phyloP scores from a whole-genome alignment of 495 filamentous ascomycete species.

The Jackrogersella multiformis region DNA sequence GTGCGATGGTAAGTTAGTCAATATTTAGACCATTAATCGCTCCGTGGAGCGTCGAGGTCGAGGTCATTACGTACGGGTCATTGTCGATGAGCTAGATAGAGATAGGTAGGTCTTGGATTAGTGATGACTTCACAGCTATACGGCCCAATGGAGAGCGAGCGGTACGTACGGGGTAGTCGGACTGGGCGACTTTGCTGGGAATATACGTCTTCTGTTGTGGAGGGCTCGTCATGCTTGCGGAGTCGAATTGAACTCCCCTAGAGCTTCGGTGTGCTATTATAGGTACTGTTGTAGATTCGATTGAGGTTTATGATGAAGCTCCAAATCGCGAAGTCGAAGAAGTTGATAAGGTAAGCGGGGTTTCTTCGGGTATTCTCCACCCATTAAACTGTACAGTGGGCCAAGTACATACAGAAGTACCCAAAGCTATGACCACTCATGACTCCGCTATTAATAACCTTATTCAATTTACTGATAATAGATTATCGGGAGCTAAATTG shows the following conservation, averaged over 20 bases:
- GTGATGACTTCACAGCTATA: neutral
- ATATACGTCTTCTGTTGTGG: slow-evolving; percentile 68
- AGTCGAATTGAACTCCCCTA: slow-evolving; percentile 45
- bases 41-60: slow-evolving; percentile 1
- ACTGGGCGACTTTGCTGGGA: slow-evolving; percentile 76
- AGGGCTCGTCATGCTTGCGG: slow-evolving; percentile 66
- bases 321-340: slow-evolving; percentile 25
- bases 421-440: slow-evolving; percentile 8
- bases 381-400: no score
- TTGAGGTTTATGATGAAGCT: slow-evolving; percentile 24
- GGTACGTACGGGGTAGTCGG: slow-evolving; percentile 81
- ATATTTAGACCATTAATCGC: no score
- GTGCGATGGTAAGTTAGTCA: neutral
- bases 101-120: slow-evolving; percentile 22
- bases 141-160: slow-evolving; percentile 27
- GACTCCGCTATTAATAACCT: slow-evolving; percentile 2
- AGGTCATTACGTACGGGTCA: slow-evolving; percentile 79
- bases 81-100: slow-evolving; percentile 90
- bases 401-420: neutral
- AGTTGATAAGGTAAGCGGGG: slow-evolving; percentile 42
- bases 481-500: slow-evolving; percentile 1
- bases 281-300: slow-evolving; percentile 25
- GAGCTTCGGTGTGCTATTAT: slow-evolving; percentile 29
- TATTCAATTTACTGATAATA: slow-evolving; percentile 15
- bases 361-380: slow-evolving; percentile 40